Percentiles rank a stretch among this genome's conserved stretches.
Conservation (phyloP, 2,329 filamentous ascomycete genomes). For the Fusarium albosuccineum region DNA sequence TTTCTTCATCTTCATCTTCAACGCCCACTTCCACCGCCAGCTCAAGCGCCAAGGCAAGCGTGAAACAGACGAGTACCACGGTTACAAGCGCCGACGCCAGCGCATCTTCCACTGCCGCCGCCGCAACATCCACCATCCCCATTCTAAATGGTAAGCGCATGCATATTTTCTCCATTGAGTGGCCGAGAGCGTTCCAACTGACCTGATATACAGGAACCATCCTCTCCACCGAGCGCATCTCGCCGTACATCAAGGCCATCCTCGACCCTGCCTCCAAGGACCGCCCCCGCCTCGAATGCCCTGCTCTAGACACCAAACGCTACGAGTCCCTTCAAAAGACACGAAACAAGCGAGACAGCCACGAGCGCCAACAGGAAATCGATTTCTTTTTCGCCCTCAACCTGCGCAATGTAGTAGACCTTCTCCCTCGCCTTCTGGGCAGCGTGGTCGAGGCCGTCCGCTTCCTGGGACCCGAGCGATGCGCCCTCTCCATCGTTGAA, state of each 20-base stretch:
- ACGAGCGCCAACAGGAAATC: slow-evolving; percentile 3
- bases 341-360: background rate
- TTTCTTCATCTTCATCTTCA: background rate
- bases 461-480: slow-evolving; percentile 64
- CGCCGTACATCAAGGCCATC: slow-evolving; percentile 48
- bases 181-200: background rate
- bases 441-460: slow-evolving; percentile 63
- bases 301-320: slow-evolving; percentile 32
- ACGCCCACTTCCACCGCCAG: too few species aligned
- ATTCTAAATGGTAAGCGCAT: slow-evolving; percentile 8
- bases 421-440: slow-evolving; percentile 65
- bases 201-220: slow-evolving; percentile 46
- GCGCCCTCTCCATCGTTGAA: slow-evolving; percentile 68
- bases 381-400: slow-evolving; percentile 67
- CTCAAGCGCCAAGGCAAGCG: too few species aligned
- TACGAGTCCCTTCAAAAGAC: slow-evolving; percentile 39
- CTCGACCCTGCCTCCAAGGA: slow-evolving; percentile 42
- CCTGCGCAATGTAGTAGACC: slow-evolving; percentile 57
- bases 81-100: too few species aligned
- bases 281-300: slow-evolving; percentile 48
- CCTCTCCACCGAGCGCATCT: slow-evolving; percentile 36
- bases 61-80: too few species aligned
- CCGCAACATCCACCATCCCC: background rate
- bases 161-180: background rate
- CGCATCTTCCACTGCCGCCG: background rate